Base-by-base conservation (phyloP, 2,329 filamentous ascomycete genomes). In the Delphinella strobiligena region DNA sequence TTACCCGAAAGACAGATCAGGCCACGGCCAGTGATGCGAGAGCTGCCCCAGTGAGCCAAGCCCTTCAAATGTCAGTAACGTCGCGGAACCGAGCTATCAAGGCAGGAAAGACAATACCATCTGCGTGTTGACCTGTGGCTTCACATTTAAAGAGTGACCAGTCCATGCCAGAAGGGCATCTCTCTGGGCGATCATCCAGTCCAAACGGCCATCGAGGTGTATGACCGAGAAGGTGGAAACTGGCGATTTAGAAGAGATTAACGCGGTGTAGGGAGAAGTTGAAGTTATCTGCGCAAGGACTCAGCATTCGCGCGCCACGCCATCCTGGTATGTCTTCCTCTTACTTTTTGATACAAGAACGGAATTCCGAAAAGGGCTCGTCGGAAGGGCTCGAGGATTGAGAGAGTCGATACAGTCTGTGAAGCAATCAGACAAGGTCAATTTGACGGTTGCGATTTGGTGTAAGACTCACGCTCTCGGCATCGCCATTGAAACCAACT, bases 81-180 rank as follows among this genome's bases (percentile, higher is more conserved):
- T 31, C 18, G 9, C 9, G 19, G 4, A 16, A 11, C 14, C 11
- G 14, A 17, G 31, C 35, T 10, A 15, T 34, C 10, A 36, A 7
- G 19, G 27, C 31, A 15, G 19, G 24, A 15, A 16, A 17, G 19
- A 18, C 55, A 62, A 43, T 54, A 74, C 79, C 55, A 95, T 72
- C 47, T 74, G 73, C 32, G 72, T 72, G 51, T 87, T 88, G 48
- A 93, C 69, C 34, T 77, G 80, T 2, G 88, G 85, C 27, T 77
- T 78, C 33, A 91, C 72, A 12, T 71, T 69, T 40, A 98, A 69
- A 1, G 85, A 87, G 58, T 93, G 84, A 19, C 91, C 91, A 0
- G 89, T 94, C 91, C 91, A 98, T 40, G 91, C 91, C n/a, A 96
- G 70, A 38, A 98, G 69, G 1, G 87, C 87, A 48, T 84, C 81